phyloP scores from a whole-genome alignment of 1,284 basidiomycete genomes.

The Rhodotorula sp. region DNA sequence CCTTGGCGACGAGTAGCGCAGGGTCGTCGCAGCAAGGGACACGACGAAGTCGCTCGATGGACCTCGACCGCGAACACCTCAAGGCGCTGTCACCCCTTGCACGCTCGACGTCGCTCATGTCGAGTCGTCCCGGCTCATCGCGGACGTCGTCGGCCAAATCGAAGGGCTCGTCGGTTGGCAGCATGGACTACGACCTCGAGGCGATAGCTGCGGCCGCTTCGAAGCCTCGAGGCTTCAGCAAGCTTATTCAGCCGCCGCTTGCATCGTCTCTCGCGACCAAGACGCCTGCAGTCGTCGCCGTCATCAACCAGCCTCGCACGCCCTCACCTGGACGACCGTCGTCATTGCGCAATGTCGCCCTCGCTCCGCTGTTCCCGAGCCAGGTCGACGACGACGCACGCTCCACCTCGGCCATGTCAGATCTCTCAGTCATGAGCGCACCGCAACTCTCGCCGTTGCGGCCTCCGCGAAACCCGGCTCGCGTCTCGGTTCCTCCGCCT shows the following conservation, averaged over 20 bases:
- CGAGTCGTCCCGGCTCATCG: background rate
- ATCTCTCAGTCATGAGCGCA: conserved; percentile 23
- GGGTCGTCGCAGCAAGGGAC: background rate
- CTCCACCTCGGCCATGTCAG: conserved; percentile 9
- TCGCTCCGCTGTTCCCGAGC: background rate
- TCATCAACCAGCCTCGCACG: background rate
- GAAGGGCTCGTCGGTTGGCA: background rate
- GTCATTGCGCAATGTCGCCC: background rate
- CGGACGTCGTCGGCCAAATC: background rate
- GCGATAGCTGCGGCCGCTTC: background rate
- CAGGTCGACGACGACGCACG: conserved; percentile 17
- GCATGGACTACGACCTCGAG: conserved; percentile 4
- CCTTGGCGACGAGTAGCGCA: background rate
- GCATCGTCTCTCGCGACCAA: conserved; percentile 8
- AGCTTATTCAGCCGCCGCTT: conserved; percentile 23
- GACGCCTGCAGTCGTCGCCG: background rate
- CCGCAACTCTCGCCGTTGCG: conserved; percentile 28
- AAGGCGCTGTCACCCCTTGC: conserved; percentile 5
- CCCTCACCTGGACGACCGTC: background rate
- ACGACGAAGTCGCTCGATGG: conserved; percentile 13
- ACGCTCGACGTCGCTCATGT: conserved; percentile 8
- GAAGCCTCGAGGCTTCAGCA: conserved; percentile 7
- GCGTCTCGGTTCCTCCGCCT: background rate
- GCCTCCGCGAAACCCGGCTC: conserved; percentile 21
- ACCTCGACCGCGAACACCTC: conserved; percentile 6